Evolutionary conservation across 257 asterid genomes (phyloP), one percentile per base, ranked within the genome.

Genomic region (Ilex aquifolium): DNA sequence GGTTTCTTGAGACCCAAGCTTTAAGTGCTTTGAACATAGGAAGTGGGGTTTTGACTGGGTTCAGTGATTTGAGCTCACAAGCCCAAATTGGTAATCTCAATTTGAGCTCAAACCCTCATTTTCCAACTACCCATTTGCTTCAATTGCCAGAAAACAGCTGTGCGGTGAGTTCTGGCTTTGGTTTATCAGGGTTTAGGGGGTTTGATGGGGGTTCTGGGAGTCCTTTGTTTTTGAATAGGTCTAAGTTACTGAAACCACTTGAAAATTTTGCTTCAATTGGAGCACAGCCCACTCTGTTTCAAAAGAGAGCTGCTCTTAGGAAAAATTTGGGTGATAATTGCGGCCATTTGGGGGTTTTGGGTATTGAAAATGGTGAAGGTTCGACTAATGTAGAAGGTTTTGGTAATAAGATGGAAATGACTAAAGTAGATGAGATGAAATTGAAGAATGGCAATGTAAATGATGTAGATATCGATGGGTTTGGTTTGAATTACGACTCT

Each of bases 261-360:
- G 95, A 88, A 61, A 87, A 78, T 64, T 83, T 79, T 36, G 56
- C 91, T 69, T 69, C 92, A 39, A 54, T 61, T 68, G 96, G 95
- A 36, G 65, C 90, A 53, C 97, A 82, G 31, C 99, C 99, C 1
- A 92, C 97, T 30, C 85, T 92, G 32, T 92, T 92, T 29, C 98
- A 92, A 36, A 92, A 92, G 61, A 83, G 97, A 84, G 97, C 98
- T 66, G 95, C 98, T 3, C 83, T 83, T 17, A 80, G 83, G 66
- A 83, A 79, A 74, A 83, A 79, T 62, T 65, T 76, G 29, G 80
- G 68, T 10, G 31, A 50, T 15, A 57, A 31, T 39, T 54, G 62
- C 60, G 63, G 72, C 57, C 75, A 73, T 67, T 63, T 79, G 72
- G 89, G 88, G 61, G 58, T 66, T 70, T 72, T 83, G n/a, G 83